Evolutionary conservation across 352 stramenopile species (phyloP).

Genomic region (Globisporangium ultimum): DNA sequence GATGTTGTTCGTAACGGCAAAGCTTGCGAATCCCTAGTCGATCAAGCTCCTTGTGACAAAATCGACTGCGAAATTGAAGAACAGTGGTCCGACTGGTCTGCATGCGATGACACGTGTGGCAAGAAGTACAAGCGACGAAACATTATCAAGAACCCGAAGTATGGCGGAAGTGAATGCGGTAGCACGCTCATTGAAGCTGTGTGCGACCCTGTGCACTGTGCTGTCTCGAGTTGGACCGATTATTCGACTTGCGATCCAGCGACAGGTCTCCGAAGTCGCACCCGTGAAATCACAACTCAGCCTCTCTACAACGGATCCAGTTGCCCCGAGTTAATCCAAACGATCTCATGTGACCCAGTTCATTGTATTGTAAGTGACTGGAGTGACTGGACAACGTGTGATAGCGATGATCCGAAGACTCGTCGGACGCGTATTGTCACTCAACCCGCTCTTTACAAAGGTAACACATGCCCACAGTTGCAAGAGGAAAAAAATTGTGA

Average conservation of each 20-base stretch:
- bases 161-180: conserved; percentile 25
- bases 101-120: conserved; percentile 32
- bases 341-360: conserved; percentile 45
- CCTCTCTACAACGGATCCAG: conserved; percentile 37
- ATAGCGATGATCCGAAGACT: conserved; percentile 41
- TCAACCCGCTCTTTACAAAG: conserved; percentile 28
- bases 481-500: conserved; percentile 32
- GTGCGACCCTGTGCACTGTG: conserved; percentile 55
- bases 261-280: conserved; percentile 35
- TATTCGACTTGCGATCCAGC: conserved; percentile 37
- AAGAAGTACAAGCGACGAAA: conserved; percentile 36
- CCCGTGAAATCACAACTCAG: conserved; percentile 22
- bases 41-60: conserved; percentile 20
- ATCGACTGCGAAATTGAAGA: conserved; percentile 15
- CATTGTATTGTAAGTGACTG: conserved; percentile 36
- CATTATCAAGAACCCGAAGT: conserved; percentile 25
- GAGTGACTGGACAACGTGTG: conserved; percentile 50
- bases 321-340: conserved; percentile 31
- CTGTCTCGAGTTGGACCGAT: conserved; percentile 30
- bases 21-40: conserved; percentile 24
- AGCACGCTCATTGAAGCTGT: conserved; percentile 25
- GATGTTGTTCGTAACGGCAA: conserved; percentile 27
- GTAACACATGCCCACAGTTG: conserved; percentile 26
- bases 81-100: conserved; percentile 36
- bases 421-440: conserved; percentile 32